These are phyloP conservation scores for Yamadazyma diospyri DNA, from an alignment of 1,139 yeast genomes.

Conservation along the genomic window DNA sequence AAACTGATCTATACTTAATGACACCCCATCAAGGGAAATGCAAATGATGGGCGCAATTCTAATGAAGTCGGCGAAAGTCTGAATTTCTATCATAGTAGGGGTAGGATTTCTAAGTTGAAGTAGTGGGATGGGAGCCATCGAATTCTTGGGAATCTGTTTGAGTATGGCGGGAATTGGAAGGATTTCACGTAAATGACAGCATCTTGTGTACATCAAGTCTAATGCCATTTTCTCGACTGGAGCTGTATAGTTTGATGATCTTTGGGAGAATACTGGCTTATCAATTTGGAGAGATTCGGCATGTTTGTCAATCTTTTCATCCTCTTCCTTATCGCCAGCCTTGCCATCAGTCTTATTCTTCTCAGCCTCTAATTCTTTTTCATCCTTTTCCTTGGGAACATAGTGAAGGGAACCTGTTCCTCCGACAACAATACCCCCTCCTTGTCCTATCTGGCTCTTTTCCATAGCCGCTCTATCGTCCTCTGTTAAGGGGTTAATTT, in stretches of 20 bases:
- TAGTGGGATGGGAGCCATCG: constrained; percentile 63
- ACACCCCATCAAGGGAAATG: constrained; percentile 68
- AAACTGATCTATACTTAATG: constrained; percentile 60
- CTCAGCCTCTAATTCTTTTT: constrained; percentile 9
- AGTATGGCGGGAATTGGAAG: constrained; percentile 74
- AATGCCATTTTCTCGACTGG: constrained; percentile 49
- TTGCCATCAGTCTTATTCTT: constrained; percentile 4
- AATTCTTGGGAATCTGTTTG: constrained; percentile 68
- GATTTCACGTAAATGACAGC: constrained; percentile 72
- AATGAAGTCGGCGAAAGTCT: constrained; percentile 71
- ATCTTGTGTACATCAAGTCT: constrained; percentile 67
- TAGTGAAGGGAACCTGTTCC: constrained; percentile 65
- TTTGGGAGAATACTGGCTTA: constrained; percentile 41
- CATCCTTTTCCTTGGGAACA: constrained; percentile 15
- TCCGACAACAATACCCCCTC: constrained; percentile 78
- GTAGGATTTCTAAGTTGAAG: constrained; percentile 66
- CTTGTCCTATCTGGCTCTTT: constrained; percentile 48
- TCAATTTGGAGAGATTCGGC: constrained; percentile 46
- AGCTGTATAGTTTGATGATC: constrained; percentile 22
- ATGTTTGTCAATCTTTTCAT: constrained; percentile 20
- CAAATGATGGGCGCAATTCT: constrained; percentile 71
- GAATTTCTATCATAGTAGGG: constrained; percentile 71
- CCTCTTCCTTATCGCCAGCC: constrained; percentile 41
- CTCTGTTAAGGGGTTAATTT: constrained; percentile 59
- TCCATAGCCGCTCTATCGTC: constrained; percentile 49